Base-by-base conservation (phyloP, 768 basidiomycete species). In the Coprinopsis sp. region DNA sequence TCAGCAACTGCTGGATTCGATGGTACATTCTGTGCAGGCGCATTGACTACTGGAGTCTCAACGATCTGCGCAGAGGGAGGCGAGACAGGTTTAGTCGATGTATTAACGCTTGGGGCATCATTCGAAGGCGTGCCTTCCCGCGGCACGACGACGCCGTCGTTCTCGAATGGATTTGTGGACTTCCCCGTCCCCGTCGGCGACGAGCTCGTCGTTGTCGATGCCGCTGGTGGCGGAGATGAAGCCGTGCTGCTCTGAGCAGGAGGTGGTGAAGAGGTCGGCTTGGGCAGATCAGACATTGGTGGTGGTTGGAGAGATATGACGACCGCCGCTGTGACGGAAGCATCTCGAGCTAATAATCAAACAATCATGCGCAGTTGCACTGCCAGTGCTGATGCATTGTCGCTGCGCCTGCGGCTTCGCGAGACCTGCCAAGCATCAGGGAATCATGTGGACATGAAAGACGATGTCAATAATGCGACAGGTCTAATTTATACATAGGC, bases 1-100 rank as follows among this genome's bases (percentile, higher is more conserved):
- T 68, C 65, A 8, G 74, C 68, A 34, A 85, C 63, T n/a, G 70
- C 66, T 1, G 80, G 75, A 63, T 84, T 70, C 18, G 46, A 56
- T 8, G 64, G 61, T 18, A 53, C 51, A 41, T 64, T 60, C 33
- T 50, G 33, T 16, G 14, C 25, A 47, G 37, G 25, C 12, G 41
- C 34, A n/a, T n/a, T n/a, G n/a, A n/a, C n/a, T n/a, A n/a, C n/a
- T n/a, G n/a, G n/a, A n/a, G n/a, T n/a, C n/a, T n/a, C n/a, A n/a
- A n/a, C n/a, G n/a, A n/a, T 39, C 21, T 39, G 12, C 12, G 22
- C 6, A 10, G 38, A 24, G 19, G 23, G 22, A 18, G 21, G 38
- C 4, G 38, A 39, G 40, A n/a, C 11, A 10, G 40, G 40, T 29
- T 28, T 42, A 6, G 40, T 42, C 27, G 11, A 4, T 16, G 28